Conservation (phyloP, 139 green algal species). For the Picochlorum sp. region DNA sequence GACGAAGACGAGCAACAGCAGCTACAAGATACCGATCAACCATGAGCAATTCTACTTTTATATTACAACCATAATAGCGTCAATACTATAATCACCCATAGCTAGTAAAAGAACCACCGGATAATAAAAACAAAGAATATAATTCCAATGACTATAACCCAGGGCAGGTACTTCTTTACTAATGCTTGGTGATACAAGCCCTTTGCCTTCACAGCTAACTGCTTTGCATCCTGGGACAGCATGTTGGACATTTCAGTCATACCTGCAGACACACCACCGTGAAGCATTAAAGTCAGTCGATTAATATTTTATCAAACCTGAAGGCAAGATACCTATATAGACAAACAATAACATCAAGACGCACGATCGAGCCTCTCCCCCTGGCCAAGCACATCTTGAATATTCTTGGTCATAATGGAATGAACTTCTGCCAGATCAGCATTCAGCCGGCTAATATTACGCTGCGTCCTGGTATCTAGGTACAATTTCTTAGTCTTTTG, state of each 20-base stretch:
- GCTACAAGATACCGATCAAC: no score
- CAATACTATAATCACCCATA: neutral
- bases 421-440: conserved; percentile 83
- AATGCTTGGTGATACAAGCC: conserved; percentile 83
- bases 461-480: conserved; percentile 89
- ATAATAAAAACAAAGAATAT: conserved; percentile 64
- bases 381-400: conserved; percentile 92
- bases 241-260: conserved; percentile 74
- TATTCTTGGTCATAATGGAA: conserved; percentile 98
- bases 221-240: conserved; percentile 71
- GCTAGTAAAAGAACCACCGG: conserved; percentile 30
- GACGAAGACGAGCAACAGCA: neutral
- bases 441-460: conserved; percentile 92
- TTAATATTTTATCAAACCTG: neutral
- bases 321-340: neutral
- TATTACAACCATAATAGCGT: no score
- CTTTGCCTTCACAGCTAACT: conserved; percentile 74
- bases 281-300: neutral
- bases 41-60: no score
- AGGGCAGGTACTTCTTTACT: conserved; percentile 86
- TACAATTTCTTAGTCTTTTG: conserved; percentile 99
- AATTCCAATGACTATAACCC: conserved; percentile 57
- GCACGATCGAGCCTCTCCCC: conserved; percentile 90
- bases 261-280: conserved; percentile 32
- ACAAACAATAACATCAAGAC: neutral